Conservation (phyloP, 2,329 filamentous ascomycete species). For the Fusarium mexicanum region DNA sequence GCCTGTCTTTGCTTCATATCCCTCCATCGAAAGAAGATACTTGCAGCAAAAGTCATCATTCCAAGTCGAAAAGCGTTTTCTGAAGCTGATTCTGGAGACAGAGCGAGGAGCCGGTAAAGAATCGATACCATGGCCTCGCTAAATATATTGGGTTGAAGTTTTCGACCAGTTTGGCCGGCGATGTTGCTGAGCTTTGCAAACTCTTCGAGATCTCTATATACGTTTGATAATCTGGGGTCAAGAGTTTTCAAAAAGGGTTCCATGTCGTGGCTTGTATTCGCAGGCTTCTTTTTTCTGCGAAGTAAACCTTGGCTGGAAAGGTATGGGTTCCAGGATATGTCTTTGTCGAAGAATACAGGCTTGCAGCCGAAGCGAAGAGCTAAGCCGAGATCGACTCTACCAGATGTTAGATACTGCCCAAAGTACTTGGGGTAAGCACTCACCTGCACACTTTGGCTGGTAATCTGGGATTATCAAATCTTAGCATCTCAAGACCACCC, state of each 20-base stretch:
- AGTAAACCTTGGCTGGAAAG: constrained; percentile 1
- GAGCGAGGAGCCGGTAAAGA: constrained; percentile 26
- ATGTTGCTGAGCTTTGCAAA: constrained; percentile 31
- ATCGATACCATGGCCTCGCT: constrained; percentile 33
- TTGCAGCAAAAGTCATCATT: constrained; percentile 15
- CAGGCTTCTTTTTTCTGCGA: not conserved
- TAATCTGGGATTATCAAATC: constrained; percentile 27
- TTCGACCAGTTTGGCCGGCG: constrained; percentile 27
- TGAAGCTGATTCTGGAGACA: not conserved
- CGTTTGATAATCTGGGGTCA: constrained; percentile 17
- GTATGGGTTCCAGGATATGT: constrained; percentile 31
- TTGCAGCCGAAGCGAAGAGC: constrained; percentile 18
- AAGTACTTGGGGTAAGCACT: accelerated
- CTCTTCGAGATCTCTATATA: constrained; percentile 25
- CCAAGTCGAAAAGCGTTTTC: constrained; percentile 21
- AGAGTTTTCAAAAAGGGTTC: not conserved
- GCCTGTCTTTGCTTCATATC: constrained; percentile 26
- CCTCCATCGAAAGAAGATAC: constrained; percentile 32
- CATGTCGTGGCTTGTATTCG: not conserved
- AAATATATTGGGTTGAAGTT: constrained; percentile 26
- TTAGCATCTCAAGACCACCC: constrained; percentile 26
- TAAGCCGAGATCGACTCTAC: constrained; percentile 28
- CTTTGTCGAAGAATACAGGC: constrained; percentile 17
- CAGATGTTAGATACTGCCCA: accelerated
- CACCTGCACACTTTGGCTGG: constrained; percentile 38